Evolutionary conservation across 352 stramenopile genomes (phyloP).

Genomic region (Pythium aquatile): DNA sequence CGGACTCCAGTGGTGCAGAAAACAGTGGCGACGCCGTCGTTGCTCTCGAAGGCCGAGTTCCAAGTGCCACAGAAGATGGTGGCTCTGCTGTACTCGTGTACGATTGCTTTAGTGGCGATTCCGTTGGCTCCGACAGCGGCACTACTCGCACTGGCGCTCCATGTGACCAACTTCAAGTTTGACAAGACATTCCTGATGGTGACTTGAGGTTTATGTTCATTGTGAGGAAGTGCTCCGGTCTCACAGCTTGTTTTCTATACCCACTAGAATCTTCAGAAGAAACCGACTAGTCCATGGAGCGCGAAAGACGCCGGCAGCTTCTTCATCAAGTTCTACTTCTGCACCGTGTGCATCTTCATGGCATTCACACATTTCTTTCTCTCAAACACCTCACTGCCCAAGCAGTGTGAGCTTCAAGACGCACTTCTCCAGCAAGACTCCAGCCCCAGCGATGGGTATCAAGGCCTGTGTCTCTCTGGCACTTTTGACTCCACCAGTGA

Average conservation of each 20-base stretch:
- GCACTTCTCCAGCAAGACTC: constrained; percentile 3
- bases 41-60: constrained; percentile 56
- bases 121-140: constrained; percentile 60
- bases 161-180: constrained; percentile 82
- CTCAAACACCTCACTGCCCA: constrained; percentile 44
- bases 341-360: constrained; percentile 63
- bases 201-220: too few species aligned
- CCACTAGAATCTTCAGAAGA: constrained; percentile 61
- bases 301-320: constrained; percentile 78
- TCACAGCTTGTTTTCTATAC: background rate
- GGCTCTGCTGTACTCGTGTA: constrained; percentile 74
- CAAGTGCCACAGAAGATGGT: constrained; percentile 83
- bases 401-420: constrained; percentile 61
- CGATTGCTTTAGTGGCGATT: constrained; percentile 67
- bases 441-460: constrained; percentile 8
- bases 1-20: background rate
- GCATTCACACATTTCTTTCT: constrained; percentile 64
- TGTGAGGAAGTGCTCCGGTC: too few species aligned
- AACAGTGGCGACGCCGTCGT: background rate
- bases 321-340: constrained; percentile 89
- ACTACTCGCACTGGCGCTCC: constrained; percentile 50
- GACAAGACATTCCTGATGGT: constrained; percentile 74
- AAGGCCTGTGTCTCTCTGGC: constrained; percentile 29
- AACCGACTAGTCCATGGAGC: constrained; percentile 65
- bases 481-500: constrained; percentile 34